Base-by-base conservation (phyloP, 148 eudicot genomes). In the Chenopodium berlandieri region DNA sequence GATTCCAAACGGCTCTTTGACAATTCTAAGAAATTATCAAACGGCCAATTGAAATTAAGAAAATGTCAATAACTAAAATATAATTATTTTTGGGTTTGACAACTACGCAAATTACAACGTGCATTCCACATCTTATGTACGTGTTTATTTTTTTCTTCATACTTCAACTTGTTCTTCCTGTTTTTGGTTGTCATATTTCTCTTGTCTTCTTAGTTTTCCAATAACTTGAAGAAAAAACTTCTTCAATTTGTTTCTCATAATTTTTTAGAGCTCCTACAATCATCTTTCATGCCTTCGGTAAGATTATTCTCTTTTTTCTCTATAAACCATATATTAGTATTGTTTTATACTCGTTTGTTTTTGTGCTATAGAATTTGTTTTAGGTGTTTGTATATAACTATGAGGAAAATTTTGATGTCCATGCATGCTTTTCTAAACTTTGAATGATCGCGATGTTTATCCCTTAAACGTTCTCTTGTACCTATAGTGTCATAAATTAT, bases 201-300 rank as follows among this genome's bases (percentile, higher is more conserved):
- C 22, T 46, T 16, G 1, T 7, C 27, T 68, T 50, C 9, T 40
- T 40, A 40, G 44, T 4, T 44, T 22, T 31, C 64, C 3, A 73
- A 27, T 27, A 27, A n/a, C 17, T n/a, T 31, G 1, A 10, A 23
- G 30, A 47, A 46, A 47, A 46, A 47, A 23, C 4, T 47, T 37
- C 25, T 19, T 77, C n/a, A 4, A 14, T 56, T n/a, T 62, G 66
- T 27, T 11, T 78, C 40, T 16, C 37, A 10, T 19, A 13, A 44
- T 9, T 60, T 60, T 78, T 22, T 22, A 16, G 20, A 48, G 34
- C 47, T 66, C 25, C 27, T 25, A 50, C 81, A 25, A 48, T 79
- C 63, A 40, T 73, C 60, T 40, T n/a, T 20, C 10, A 74, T 81
- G 83, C 54, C 83, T 20, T 37, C 65, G 78, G 83, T 80, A 74